These are phyloP conservation scores for Talaromyces funiculosus DNA, from an alignment of 2,329 filamentous ascomycete species.

Conservation along the genomic window DNA sequence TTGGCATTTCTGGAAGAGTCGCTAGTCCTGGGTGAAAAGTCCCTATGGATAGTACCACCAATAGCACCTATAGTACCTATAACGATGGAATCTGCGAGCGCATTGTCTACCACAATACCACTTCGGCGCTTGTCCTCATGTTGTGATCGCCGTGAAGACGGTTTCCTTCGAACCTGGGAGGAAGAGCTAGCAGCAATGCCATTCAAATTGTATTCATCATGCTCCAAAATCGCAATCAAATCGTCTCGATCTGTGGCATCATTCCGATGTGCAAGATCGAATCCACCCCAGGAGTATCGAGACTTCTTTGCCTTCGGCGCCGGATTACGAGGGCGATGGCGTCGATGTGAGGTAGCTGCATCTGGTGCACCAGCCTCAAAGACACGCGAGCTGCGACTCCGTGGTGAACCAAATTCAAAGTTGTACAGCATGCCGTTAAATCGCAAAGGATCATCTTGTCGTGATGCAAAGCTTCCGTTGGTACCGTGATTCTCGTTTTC, in stretches of 20 bases:
- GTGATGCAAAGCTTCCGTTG: not conserved
- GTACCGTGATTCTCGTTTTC: not conserved
- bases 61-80: no score
- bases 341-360: not conserved
- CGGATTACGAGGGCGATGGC: not conserved
- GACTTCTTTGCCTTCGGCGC: not conserved
- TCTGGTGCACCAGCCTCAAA: not conserved
- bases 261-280: conserved; percentile 5
- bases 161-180: not conserved
- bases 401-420: not conserved
- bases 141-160: not conserved
- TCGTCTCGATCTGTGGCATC: not conserved
- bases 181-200: not conserved
- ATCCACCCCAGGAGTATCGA: conserved; percentile 3
- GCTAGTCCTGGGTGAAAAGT: not conserved
- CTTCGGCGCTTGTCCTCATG: not conserved
- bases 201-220: conserved; percentile 2
- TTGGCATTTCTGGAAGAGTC: no score
- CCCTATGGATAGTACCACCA: not conserved
- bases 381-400: not conserved
- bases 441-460: not conserved
- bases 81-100: not conserved
- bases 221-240: conserved; percentile 7
- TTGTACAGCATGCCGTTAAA: conserved; percentile 6
- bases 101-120: not conserved